Percentiles rank a stretch among this genome's conserved stretches.
phyloP scores from a whole-genome alignment of 805 yeast genomes.

The Kockiozyma suomiensis region DNA sequence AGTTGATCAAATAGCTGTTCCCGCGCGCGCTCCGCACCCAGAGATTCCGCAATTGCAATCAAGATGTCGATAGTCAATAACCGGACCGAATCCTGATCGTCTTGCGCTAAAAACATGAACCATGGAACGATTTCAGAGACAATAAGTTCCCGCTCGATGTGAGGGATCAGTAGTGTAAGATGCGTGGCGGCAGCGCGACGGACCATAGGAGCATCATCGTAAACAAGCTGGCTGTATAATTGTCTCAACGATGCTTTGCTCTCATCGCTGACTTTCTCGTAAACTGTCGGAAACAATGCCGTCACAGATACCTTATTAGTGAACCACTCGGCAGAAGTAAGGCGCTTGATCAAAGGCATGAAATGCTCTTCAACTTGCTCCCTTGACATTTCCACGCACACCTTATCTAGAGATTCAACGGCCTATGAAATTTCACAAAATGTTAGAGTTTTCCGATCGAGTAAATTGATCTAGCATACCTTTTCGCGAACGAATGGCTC shows the following conservation, averaged over 20 bases:
- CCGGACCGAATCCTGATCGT: constrained; percentile 93
- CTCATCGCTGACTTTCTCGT: constrained; percentile 52
- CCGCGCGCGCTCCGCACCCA: constrained; percentile 35
- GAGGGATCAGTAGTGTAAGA: constrained; percentile 43
- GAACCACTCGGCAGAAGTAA: constrained; percentile 92
- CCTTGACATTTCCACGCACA: constrained; percentile 61
- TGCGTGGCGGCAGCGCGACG: constrained; percentile 90
- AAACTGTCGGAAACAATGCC: constrained; percentile 76
- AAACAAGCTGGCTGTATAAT: constrained; percentile 68
- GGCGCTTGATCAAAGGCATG: constrained; percentile 72
- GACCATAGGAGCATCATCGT: constrained; percentile 97
- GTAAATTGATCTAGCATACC: too few species aligned
- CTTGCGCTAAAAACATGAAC: constrained; percentile 52
- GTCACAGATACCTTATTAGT: constrained; percentile 88
- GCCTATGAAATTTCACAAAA: constrained; percentile 51
- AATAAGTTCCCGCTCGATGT: constrained; percentile 28
- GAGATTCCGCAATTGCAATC: constrained; percentile 64
- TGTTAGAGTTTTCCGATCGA: too few species aligned
- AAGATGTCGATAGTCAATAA: constrained; percentile 85
- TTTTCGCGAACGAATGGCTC: constrained; percentile 94
- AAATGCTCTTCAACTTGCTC: constrained; percentile 68
- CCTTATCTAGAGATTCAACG: constrained; percentile 74
- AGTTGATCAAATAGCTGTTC: constrained; percentile 49
- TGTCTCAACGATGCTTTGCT: constrained; percentile 61
- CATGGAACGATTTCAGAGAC: constrained; percentile 34